A percentile compares a stretch with the other conserved stretches of the same genome.
These are phyloP conservation scores for Penicillium sp. DNA, from an alignment of 2,329 filamentous ascomycete genomes.

Conservation along the genomic window DNA sequence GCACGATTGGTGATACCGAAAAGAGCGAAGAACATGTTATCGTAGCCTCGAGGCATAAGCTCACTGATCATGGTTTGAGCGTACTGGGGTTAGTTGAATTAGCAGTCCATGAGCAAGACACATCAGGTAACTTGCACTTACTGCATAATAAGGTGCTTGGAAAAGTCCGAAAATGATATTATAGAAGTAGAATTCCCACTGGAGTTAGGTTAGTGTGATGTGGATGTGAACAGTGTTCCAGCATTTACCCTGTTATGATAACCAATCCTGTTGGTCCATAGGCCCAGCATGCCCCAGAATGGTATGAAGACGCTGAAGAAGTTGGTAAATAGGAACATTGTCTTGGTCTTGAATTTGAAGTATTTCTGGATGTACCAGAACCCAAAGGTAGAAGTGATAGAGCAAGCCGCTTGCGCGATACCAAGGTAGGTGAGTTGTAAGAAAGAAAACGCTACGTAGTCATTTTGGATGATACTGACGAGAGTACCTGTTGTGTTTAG, in stretches of 20 bases:
- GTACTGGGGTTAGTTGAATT: slow-evolving; percentile 25
- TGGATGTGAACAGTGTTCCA: neutral
- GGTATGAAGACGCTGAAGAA: slow-evolving; percentile 43
- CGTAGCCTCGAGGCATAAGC: slow-evolving; percentile 43
- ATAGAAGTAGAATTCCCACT: slow-evolving; percentile 47
- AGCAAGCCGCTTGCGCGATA: slow-evolving; percentile 39
- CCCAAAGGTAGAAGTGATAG: slow-evolving; percentile 40
- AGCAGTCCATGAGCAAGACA: neutral
- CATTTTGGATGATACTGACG: slow-evolving; percentile 42
- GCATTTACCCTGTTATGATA: slow-evolving; percentile 37
- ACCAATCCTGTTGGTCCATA: slow-evolving; percentile 40
- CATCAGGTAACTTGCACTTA: slow-evolving; percentile 11
- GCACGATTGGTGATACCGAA: slow-evolving; percentile 47
- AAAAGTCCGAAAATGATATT: slow-evolving; percentile 45
- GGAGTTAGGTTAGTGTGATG: neutral
- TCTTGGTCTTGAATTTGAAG: slow-evolving; percentile 42
- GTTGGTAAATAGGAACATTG: slow-evolving; percentile 45
- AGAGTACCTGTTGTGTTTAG: slow-evolving; percentile 43
- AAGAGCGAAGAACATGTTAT: slow-evolving; percentile 47
- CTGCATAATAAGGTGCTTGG: slow-evolving; percentile 44
- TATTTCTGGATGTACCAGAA: slow-evolving; percentile 46
- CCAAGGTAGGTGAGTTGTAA: slow-evolving; percentile 44
- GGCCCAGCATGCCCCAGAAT: slow-evolving; percentile 44
- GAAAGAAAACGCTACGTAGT: slow-evolving; percentile 42
- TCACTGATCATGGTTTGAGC: slow-evolving; percentile 48